Conservation (phyloP, 352 stramenopile genomes). For the Phytopythium litorale region DNA sequence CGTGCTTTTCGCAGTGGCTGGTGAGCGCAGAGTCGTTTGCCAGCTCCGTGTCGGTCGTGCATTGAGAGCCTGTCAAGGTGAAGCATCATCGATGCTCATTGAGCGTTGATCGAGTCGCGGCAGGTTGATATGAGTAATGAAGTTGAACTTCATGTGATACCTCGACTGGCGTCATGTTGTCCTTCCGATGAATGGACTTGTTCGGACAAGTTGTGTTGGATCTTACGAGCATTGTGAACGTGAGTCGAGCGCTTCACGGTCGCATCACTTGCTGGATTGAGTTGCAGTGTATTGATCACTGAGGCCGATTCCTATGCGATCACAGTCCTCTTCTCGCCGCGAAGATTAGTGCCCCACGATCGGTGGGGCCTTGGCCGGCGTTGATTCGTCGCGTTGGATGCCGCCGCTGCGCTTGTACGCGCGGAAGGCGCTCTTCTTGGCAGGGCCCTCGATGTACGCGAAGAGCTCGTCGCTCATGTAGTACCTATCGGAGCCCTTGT, state of each 20-base stretch:
- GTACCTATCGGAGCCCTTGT: constrained; percentile 70
- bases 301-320: background rate
- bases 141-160: background rate
- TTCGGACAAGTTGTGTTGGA: too few relatives aligned
- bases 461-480: constrained; percentile 85
- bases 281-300: background rate
- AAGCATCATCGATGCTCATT: too few relatives aligned
- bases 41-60: background rate
- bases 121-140: background rate
- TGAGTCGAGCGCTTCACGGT: too few relatives aligned
- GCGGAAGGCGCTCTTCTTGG: constrained; percentile 74
- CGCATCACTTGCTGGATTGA: background rate
- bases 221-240: too few relatives aligned
- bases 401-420: constrained; percentile 35
- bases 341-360: constrained; percentile 15
- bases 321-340: background rate
- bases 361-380: constrained; percentile 20
- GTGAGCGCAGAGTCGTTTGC: too few relatives aligned
- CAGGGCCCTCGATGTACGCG: constrained; percentile 70
- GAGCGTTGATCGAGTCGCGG: background rate
- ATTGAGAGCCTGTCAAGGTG: background rate
- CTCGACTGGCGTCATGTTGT: background rate
- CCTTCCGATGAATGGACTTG: too few relatives aligned
- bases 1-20: too few relatives aligned
- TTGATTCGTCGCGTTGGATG: constrained; percentile 14